Base-by-base conservation (phyloP, 1,284 basidiomycete genomes). In the Heterobasidion annosum region DNA sequence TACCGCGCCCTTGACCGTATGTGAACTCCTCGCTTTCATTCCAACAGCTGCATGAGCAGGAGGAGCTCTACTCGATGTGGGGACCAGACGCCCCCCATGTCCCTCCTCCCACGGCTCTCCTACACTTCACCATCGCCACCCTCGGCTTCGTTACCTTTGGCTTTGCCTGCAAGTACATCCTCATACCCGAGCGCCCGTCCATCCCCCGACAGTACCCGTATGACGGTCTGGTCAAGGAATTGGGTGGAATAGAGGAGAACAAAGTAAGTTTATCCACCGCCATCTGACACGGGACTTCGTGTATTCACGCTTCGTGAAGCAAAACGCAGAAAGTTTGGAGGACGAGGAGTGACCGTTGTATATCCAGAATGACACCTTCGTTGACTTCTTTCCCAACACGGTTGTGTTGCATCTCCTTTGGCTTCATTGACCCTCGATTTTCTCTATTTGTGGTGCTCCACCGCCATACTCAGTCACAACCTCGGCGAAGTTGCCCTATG, bases 11-110 rank as follows among this genome's bases (percentile, higher is more conserved):
- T 3, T 40, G n/a, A 3, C 37, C 4, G 34, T 56, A 48, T 56
- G 12, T 43, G 18, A 10, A 44, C 35, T 49, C 42, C 15, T 12
- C 35, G 35, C 9, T 51, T 52, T 15, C 48, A 34, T 56, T 51
- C 55, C 52, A 56, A 48, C 64, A 93, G 91, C 67, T 93, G 37
- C 91, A 92, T 61, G 89, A 92, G 69, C 78, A 83, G 64, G 89
- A 93, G 61, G 92, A 95, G 64, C 73, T 88, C 19, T 72, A 88
- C 57, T 88, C 86, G 48, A 91, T 94, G 87, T 94, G 90, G 91
- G 88, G 88, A 48, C 91, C 91, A 15, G 92, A 95, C 64, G 74
- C 82, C 47, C 76, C 87, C 48, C 68, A 70, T 44, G 70, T 88
- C 16, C 69, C 75, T 16, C 81, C 85, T 42, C 67, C 72, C 15